Evolutionary conservation across 805 yeast genomes (phyloP), one percentile per base, ranked within the genome.

Genomic region (Saccharomycopsis malanga): DNA sequence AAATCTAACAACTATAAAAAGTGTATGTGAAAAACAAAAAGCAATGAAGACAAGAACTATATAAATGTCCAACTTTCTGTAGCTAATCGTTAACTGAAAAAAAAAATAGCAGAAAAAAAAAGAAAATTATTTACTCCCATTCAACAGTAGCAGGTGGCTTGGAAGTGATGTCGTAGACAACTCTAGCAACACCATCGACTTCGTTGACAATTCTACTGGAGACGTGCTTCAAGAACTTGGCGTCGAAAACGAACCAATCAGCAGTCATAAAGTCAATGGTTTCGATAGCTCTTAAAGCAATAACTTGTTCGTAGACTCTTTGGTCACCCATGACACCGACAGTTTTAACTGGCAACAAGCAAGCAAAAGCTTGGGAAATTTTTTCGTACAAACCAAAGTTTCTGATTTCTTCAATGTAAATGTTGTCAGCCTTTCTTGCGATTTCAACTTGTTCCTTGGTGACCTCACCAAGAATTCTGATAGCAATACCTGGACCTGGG

Each of bases 401-500:
- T 64, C 77, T 85, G 66, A 93, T 93, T 74, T 93, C 99, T 69
- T 86, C 95, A 62, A 93, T 93, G 76, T 86, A 93, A 60, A 93
- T 93, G 67, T 73, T 75, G 67, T 93, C 99, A 53, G 99, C 98
- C 65, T 87, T 91, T 71, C 98, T 84, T 39, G 98, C 98, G 63
- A 93, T 93, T 63, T 80, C 91, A 49, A 93, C 93, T 72, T 93
- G 98, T 56, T 74, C 80, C 57, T 79, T 84, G 50, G 96, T 86
- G 54, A 93, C 98, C 72, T 91, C 98, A 58, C 99, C 99, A 42
- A 93, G 74, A 48, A 93, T 94, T 71, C 99, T 83, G 67, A 93
- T 93, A 58, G 97, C 99, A 64, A 93, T 85, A 73, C 99, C 99
- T 66, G 99, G 99, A 65, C 99, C 99, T 60, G 99, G 99, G 95